Evolutionary conservation across 495 filamentous ascomycete genomes (phyloP).

Genomic region (Aspergillus mulundensis): DNA sequence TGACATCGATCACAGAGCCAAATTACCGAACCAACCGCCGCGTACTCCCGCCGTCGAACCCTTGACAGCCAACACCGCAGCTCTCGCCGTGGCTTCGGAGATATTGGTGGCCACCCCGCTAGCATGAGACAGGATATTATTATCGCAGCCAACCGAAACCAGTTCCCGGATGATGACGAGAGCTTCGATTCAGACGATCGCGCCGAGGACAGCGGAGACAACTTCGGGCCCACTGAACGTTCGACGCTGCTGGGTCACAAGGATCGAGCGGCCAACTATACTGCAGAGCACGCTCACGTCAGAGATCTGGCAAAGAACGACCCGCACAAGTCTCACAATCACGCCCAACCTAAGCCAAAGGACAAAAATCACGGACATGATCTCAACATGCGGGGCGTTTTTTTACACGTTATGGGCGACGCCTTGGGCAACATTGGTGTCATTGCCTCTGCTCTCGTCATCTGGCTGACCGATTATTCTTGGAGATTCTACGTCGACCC

Average conservation of each 20-base stretch:
- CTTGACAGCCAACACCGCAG: conserved; percentile 41
- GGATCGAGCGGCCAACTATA: conserved; percentile 36
- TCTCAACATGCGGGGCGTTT: conserved; percentile 96
- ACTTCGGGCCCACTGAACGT: conserved; percentile 36
- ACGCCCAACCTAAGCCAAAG: conserved; percentile 68
- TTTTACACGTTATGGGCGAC: conserved; percentile 94
- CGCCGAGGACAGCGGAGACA: conserved; percentile 46
- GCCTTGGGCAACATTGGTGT: conserved; percentile 96
- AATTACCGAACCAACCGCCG: conserved; percentile 26
- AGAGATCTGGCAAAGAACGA: conserved; percentile 23
- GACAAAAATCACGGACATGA: conserved; percentile 65
- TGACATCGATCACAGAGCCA: conserved; percentile 12
- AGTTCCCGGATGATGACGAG: conserved; percentile 49
- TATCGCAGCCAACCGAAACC: conserved; percentile 63
- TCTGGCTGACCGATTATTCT: conserved; percentile 74
- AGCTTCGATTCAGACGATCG: conserved; percentile 51
- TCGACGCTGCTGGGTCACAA: conserved; percentile 33
- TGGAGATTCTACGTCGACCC: conserved; percentile 84
- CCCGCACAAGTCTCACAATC: conserved; percentile 60
- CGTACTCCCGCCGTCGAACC: conserved; percentile 27
- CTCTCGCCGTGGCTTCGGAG: conserved; percentile 57
- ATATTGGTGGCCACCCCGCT: conserved; percentile 83
- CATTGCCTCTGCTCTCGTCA: conserved; percentile 85
- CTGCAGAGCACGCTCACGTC: conserved; percentile 27
- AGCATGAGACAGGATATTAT: conserved; percentile 84